Percentiles rank a stretch among this genome's conserved stretches.
Conservation (phyloP, 208 protist genomes). For the Trypanosoma melophagium region DNA sequence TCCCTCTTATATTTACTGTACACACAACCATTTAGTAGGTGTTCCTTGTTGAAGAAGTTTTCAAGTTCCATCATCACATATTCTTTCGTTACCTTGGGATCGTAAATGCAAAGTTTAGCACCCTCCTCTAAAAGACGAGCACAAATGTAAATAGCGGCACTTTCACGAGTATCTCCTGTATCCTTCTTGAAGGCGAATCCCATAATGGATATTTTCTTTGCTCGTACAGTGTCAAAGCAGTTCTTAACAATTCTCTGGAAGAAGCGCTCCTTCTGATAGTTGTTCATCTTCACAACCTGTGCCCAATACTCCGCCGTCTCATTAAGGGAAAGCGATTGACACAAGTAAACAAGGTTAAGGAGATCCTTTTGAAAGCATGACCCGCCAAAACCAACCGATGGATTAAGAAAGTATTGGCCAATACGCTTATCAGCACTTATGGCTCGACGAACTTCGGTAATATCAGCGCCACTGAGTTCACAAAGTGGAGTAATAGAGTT, state of each 20-base stretch:
- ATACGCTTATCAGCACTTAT: conserved; percentile 92
- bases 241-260: conserved; percentile 76
- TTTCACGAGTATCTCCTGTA: conserved; percentile 96
- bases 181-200: conserved; percentile 99
- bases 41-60: conserved; percentile 44
- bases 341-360: conserved; percentile 96
- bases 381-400: conserved; percentile 92
- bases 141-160: conserved; percentile 90
- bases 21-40: conserved; percentile 17
- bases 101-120: conserved; percentile 93
- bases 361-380: conserved; percentile 98
- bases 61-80: conserved; percentile 71
- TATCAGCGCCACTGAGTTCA: conserved; percentile 89
- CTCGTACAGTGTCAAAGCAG: conserved; percentile 92
- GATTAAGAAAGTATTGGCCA: conserved; percentile 92
- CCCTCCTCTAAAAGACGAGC: conserved; percentile 87
- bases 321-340: conserved; percentile 81
- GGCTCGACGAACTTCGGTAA: conserved; percentile 75
- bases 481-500: conserved; percentile 95
- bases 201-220: conserved; percentile 93
- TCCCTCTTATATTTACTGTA: conserved; percentile 5
- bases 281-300: conserved; percentile 95
- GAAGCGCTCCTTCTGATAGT: conserved; percentile 96
- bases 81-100: conserved; percentile 91
- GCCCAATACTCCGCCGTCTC: conserved; percentile 96